Conservation (phyloP, 306 rosid genomes). For the Vigna nakashimae region DNA sequence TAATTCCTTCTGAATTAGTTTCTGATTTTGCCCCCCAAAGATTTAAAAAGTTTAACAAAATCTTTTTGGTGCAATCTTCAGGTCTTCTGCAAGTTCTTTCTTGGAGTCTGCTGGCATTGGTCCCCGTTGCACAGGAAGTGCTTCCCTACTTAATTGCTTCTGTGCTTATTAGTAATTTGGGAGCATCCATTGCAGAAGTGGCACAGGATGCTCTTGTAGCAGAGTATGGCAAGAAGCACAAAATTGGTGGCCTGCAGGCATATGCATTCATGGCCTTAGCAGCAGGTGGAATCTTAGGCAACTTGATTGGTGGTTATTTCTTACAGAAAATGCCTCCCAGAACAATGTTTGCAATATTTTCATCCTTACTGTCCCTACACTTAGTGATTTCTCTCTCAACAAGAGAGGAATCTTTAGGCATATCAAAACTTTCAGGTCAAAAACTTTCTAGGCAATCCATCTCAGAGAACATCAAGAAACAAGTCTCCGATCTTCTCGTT, state of each 20-base stretch:
- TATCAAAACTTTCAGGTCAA: constrained; percentile 49
- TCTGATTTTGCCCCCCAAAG: no score
- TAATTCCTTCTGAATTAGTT: background rate
- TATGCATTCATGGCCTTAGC: constrained; percentile 90
- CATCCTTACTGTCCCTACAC: constrained; percentile 63
- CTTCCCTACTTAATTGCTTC: constrained; percentile 66
- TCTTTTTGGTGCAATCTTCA: constrained; percentile 58
- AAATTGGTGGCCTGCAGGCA: constrained; percentile 75
- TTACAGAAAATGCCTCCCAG: constrained; percentile 66
- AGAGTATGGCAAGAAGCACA: constrained; percentile 78
- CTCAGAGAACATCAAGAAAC: constrained; percentile 58
- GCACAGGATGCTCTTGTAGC: constrained; percentile 95
- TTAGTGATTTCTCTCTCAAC: constrained; percentile 62
- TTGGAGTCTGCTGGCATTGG: constrained; percentile 78
- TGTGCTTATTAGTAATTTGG: constrained; percentile 83
- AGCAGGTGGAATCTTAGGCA: constrained; percentile 86
- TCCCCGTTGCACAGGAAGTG: constrained; percentile 61
- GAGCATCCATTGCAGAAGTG: constrained; percentile 91
- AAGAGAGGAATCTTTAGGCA: constrained; percentile 76
- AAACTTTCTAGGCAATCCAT: constrained; percentile 49
- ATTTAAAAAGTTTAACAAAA: background rate
- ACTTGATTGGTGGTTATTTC: constrained; percentile 78
- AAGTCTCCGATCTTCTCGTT: constrained; percentile 57
- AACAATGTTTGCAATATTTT: constrained; percentile 67
- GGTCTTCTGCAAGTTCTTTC: constrained; percentile 84